Base-by-base conservation (phyloP, 495 filamentous ascomycete species). In the Parachaetomium inaequale region DNA sequence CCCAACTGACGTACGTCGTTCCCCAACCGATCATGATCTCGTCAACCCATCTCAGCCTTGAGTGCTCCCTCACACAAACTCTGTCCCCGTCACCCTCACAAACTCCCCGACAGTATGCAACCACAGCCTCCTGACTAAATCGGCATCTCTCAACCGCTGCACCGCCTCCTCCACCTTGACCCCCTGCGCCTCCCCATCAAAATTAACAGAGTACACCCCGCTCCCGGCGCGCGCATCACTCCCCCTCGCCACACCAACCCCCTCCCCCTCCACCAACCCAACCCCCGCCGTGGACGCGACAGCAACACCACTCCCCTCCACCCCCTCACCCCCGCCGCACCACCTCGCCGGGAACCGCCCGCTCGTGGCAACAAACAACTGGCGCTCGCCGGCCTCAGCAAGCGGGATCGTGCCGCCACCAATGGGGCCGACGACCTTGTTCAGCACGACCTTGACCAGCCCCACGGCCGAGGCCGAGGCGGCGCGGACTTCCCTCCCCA, bases 361-460 rank as follows among this genome's bases (percentile, higher is more conserved):
- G 55, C 77, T 81, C 7, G 84, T 87, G 3, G 80, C 75, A 6
- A 82, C 60, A 59, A 77, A 87, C 46, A 85, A 36, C 65, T 86
- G 82, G 31, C 84, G 65, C 68, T 85, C 79, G 0, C 83, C 85
- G 49, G 74, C 74, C 70, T 85, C 84, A 11, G 70, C 65, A 1
- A 66, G 15, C 3, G 73, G 60, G 3, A 69, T 52, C 3, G 58
- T 28, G n/a, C n/a, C n/a, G n/a, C n/a, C 3, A 60, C 26, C 28
- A n/a, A 69, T 28, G 21, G 65, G 61, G 4, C 62, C 57, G 5
- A 70, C 34, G 19, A 72, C 55, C 28, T 49, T 55, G 3, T 23
- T 46, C 4, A 63, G 50, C 4, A 66, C 40, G 14, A 23, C 42
- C 40, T 63, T 52, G 38, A 46, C 47, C 0, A 64, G 15, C 0